phyloP scores from a whole-genome alignment of 768 basidiomycete genomes.

The Suillus alpinus region DNA sequence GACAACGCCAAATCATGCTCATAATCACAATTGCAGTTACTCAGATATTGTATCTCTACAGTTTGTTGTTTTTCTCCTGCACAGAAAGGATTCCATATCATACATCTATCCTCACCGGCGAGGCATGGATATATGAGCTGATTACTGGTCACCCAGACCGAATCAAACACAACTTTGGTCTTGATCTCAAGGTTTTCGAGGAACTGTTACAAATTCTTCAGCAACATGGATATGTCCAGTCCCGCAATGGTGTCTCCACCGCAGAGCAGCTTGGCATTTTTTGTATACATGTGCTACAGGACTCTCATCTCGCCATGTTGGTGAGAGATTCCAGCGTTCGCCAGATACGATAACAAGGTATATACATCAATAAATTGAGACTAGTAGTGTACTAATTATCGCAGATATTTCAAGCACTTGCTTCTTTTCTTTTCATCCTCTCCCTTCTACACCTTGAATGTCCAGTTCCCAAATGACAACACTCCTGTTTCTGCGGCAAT shows the following conservation, averaged over 20 bases:
- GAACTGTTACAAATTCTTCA: conserved; percentile 4
- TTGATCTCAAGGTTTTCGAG: conserved; percentile 21
- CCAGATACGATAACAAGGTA: conserved; percentile 38
- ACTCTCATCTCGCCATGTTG: conserved; percentile 7
- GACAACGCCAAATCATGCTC: too few species aligned
- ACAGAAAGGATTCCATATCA: conserved; percentile 14
- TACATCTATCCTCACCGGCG: conserved; percentile 22
- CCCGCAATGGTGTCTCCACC: conserved; percentile 2
- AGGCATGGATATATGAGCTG: conserved; percentile 22
- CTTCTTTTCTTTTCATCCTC: conserved; percentile 6
- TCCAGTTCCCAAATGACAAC: not conserved
- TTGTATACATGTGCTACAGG: conserved; percentile 13
- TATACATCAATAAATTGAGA: not conserved
- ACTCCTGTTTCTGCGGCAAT: not conserved
- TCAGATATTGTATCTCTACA: too few species aligned
- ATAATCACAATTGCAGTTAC: too few species aligned
- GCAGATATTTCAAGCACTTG: conserved; percentile 14
- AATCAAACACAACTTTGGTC: conserved; percentile 19
- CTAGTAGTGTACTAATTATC: not conserved
- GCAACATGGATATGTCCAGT: conserved; percentile 2
- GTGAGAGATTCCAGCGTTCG: conserved; percentile 17
- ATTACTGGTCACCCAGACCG: conserved; percentile 19
- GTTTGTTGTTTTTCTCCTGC: not conserved
- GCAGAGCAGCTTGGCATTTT: conserved; percentile 15
- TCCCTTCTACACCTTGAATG: not conserved